Percentiles rank a stretch among this genome's conserved stretches.
Conservation (phyloP, 2,329 filamentous ascomycete genomes). For the Aureobasidium sp. region DNA sequence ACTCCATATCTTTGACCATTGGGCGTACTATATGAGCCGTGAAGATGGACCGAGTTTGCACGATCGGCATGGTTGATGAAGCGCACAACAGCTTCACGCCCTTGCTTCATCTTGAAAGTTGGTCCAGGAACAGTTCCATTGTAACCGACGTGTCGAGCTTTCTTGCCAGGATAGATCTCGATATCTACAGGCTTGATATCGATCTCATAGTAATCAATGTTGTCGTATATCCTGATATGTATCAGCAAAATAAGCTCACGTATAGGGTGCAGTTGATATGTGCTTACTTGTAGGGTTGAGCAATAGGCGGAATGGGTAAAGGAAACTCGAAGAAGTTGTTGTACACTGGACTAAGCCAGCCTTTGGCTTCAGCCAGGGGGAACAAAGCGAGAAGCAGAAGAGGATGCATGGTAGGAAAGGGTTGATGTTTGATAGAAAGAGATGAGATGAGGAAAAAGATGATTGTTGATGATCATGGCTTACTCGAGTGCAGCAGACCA, state of each 20-base stretch:
- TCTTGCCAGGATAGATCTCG: constrained; percentile 35
- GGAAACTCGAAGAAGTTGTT: constrained; percentile 1
- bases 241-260: neutral
- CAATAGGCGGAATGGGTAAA: neutral
- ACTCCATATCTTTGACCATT: neutral
- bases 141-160: constrained; percentile 40
- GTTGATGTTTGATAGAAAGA: neutral
- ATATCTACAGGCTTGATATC: constrained; percentile 35
- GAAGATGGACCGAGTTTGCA: constrained; percentile 44
- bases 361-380: neutral
- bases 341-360: neutral
- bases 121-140: constrained; percentile 48
- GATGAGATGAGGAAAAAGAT: too few species aligned
- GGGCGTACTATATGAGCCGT: constrained; percentile 38
- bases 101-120: constrained; percentile 41
- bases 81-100: constrained; percentile 45
- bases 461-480: neutral
- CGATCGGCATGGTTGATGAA: constrained; percentile 43
- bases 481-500: too few species aligned
- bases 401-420: neutral
- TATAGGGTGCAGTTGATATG: neutral
- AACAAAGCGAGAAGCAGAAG: constrained; percentile 2
- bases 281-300: neutral
- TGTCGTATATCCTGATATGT: neutral
- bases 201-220: constrained; percentile 43